Conservation (phyloP, 2,329 filamentous ascomycete species). For the Grosmannia huntii region DNA sequence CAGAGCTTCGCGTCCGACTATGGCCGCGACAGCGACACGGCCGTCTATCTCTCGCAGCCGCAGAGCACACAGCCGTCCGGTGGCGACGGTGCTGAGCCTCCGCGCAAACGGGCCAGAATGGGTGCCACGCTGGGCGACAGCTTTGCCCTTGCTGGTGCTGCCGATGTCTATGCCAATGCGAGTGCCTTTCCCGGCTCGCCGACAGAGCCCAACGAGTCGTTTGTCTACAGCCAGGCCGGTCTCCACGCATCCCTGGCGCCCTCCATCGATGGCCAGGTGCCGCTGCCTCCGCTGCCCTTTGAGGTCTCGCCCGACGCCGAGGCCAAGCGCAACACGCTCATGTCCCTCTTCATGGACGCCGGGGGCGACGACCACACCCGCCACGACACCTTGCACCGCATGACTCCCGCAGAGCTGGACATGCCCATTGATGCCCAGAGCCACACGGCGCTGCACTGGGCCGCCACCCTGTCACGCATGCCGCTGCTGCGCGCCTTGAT, state of each 20-base stretch:
- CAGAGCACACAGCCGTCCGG: constrained; percentile 25
- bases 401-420: constrained; percentile 73
- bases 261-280: constrained; percentile 40
- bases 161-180: constrained; percentile 31
- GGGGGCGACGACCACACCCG: constrained; percentile 54
- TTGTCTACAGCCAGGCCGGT: constrained; percentile 48
- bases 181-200: constrained; percentile 52
- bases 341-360: constrained; percentile 71
- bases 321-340: constrained; percentile 67
- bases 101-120: constrained; percentile 62
- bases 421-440: constrained; percentile 81
- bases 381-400: constrained; percentile 62
- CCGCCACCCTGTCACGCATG: constrained; percentile 79
- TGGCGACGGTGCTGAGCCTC: constrained; percentile 57
- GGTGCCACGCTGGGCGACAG: constrained; percentile 42
- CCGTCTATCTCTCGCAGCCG: constrained; percentile 47
- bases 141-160: constrained; percentile 33
- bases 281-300: constrained; percentile 52
- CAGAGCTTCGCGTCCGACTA: constrained; percentile 71
- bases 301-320: constrained; percentile 54
- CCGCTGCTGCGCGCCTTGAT: constrained; percentile 72
- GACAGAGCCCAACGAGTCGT: constrained; percentile 70
- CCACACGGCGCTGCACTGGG: constrained; percentile 92
- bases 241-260: constrained; percentile 24
- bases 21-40: constrained; percentile 58